These are phyloP conservation scores for Saraca asoca DNA, from an alignment of 331 rosid genomes.

Conservation along the genomic window DNA sequence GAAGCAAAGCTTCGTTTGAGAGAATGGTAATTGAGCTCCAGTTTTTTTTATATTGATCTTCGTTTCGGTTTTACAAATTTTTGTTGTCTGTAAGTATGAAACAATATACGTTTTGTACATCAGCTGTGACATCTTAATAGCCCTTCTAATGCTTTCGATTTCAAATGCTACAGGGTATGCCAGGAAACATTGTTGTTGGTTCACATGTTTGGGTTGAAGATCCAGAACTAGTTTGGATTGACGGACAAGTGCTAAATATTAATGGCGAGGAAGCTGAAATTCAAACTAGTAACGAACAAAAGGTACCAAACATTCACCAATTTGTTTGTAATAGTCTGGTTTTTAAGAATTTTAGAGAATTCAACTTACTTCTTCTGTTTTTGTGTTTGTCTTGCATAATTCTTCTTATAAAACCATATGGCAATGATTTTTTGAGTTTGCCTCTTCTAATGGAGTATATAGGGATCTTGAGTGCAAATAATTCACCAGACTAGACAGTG, in stretches of 20 bases:
- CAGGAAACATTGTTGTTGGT: constrained; percentile 70
- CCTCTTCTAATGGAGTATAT: constrained; percentile 4
- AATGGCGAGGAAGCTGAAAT: constrained; percentile 79
- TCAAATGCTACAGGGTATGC: constrained; percentile 58
- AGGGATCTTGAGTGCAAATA: not conserved
- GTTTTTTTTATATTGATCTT: constrained; percentile 16
- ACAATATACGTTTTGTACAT: constrained; percentile 10
- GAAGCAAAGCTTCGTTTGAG: constrained; percentile 21
- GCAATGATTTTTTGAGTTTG: constrained; percentile 13
- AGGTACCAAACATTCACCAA: constrained; percentile 44
- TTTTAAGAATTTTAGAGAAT: constrained; percentile 29
- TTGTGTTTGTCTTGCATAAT: constrained; percentile 8
- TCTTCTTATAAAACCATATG: constrained; percentile 2
- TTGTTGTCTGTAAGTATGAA: constrained; percentile 17
- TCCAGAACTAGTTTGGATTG: constrained; percentile 74
- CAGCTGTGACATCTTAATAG: constrained; percentile 15
- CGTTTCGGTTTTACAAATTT: constrained; percentile 10
- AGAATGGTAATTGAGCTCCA: constrained; percentile 41
- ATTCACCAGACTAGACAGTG: not conserved
- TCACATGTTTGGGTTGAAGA: constrained; percentile 84
- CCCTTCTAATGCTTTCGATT: constrained; percentile 26
- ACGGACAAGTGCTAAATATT: constrained; percentile 65
- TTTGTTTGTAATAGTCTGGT: constrained; percentile 13
- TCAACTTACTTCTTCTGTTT: constrained; percentile 29
- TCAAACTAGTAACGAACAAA: constrained; percentile 58